Percentiles rank a stretch among this genome's conserved stretches.
These are phyloP conservation scores for Tuber indicum DNA, from an alignment of 495 filamentous ascomycete genomes.

Conservation along the genomic window DNA sequence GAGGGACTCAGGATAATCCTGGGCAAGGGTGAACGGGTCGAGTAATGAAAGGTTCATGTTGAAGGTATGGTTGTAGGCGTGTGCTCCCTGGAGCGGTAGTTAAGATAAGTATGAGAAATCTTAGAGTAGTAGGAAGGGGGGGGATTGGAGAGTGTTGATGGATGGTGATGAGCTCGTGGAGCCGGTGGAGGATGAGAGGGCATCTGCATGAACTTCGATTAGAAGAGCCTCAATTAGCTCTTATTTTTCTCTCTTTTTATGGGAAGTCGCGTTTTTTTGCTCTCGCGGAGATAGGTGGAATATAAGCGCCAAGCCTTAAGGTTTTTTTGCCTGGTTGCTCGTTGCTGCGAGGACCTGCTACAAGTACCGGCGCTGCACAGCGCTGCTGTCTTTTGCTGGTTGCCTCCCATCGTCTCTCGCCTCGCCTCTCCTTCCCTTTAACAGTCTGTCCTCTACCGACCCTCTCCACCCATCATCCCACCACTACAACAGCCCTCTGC, in stretches of 20 bases:
- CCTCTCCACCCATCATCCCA: neutral
- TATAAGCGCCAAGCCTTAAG: neutral
- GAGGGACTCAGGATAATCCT: constrained; percentile 88
- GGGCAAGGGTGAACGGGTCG: constrained; percentile 77
- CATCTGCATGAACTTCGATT: neutral
- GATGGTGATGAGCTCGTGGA: constrained; percentile 1
- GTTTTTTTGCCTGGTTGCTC: neutral
- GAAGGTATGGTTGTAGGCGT: neutral
- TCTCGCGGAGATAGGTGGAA: neutral
- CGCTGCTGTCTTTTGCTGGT: neutral
- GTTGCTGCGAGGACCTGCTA: neutral
- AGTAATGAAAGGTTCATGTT: constrained; percentile 72
- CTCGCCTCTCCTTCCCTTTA: neutral
- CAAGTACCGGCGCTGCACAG: neutral
- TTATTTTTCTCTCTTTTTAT: neutral
- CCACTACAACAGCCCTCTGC: neutral
- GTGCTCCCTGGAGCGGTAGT: neutral
- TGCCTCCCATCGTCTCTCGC: neutral
- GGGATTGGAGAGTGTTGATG: neutral
- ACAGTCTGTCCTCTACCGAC: neutral
- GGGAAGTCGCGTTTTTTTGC: neutral
- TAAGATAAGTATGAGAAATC: neutral
- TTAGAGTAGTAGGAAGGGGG: neutral
- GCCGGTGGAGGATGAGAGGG: neutral
- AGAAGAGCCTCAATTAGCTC: neutral